Percentiles rank a stretch among this genome's conserved stretches.
Conservation (phyloP, 164 flowering plant species). For the Protea cynaroides region DNA sequence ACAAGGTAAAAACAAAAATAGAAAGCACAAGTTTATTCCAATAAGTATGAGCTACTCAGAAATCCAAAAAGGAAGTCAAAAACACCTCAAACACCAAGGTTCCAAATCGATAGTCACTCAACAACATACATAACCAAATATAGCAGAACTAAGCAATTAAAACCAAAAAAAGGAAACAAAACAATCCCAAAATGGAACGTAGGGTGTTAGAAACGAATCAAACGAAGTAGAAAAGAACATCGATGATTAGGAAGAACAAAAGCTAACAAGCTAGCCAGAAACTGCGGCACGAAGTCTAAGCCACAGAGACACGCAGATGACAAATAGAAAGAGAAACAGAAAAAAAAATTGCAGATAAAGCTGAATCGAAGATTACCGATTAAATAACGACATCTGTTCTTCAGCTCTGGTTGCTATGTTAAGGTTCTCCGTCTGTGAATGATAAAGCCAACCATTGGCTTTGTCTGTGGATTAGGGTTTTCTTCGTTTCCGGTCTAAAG, state of each 20-base stretch:
- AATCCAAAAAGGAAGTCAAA: not conserved
- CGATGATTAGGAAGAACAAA: not conserved
- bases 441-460: slow-evolving; percentile 13
- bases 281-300: not conserved
- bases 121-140: not conserved
- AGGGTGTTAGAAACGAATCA: not conserved
- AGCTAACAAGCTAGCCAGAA: not conserved
- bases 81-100: not conserved
- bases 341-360: too few relatives aligned
- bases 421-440: slow-evolving; percentile 3
- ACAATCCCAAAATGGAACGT: not conserved
- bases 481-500: too few relatives aligned
- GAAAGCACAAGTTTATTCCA: too few relatives aligned
- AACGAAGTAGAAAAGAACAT: not conserved
- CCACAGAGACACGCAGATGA: not conserved
- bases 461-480: slow-evolving; percentile 13
- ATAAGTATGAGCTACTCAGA: too few relatives aligned
- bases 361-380: slow-evolving; percentile 8
- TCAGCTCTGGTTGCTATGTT: slow-evolving; percentile 5
- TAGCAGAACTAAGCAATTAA: not conserved
- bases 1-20: not conserved
- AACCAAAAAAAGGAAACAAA: not conserved
- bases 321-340: too few relatives aligned
- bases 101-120: not conserved
- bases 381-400: slow-evolving; percentile 14